Evolutionary conservation across 1,139 yeast genomes (phyloP).

Genomic region (Kluyveromyces sp.): DNA sequence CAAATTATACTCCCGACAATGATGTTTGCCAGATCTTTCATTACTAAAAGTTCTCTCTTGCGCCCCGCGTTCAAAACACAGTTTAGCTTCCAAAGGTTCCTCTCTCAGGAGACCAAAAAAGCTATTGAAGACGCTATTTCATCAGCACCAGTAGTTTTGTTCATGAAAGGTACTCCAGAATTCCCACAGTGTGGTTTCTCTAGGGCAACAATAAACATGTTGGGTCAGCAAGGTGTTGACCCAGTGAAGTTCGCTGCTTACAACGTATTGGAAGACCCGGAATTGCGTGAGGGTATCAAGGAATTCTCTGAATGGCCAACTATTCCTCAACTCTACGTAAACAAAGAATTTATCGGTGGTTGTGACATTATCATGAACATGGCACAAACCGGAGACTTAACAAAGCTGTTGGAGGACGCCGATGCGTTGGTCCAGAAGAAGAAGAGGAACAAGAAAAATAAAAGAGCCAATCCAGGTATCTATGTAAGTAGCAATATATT

Average conservation of each 20-base stretch:
- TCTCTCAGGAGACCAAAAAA: slow-evolving; percentile 69
- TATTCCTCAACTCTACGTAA: slow-evolving; percentile 51
- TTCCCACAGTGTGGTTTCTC: slow-evolving; percentile 98
- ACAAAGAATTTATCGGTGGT: slow-evolving; percentile 88
- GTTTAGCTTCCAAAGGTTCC: slow-evolving; percentile 36
- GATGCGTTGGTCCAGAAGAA: slow-evolving; percentile 72
- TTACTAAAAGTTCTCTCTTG: slow-evolving; percentile 1
- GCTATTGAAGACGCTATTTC: slow-evolving; percentile 82
- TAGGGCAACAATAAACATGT: slow-evolving; percentile 83
- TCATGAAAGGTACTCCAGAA: slow-evolving; percentile 97
- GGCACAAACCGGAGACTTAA: slow-evolving; percentile 89
- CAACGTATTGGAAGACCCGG: slow-evolving; percentile 91
- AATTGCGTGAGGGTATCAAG: slow-evolving; percentile 85
- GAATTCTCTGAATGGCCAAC: slow-evolving; percentile 83
- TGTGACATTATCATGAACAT: slow-evolving; percentile 90
- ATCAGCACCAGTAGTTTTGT: slow-evolving; percentile 89
- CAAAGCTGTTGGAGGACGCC: slow-evolving; percentile 72
- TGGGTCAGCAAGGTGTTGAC: slow-evolving; percentile 96
- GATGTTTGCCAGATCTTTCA: slow-evolving; percentile 5
- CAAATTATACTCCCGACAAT: not conserved
- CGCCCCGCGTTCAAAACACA: slow-evolving; percentile 3
- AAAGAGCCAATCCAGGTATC: not conserved
- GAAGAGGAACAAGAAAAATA: slow-evolving; percentile 17
- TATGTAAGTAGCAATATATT: too few relatives aligned
- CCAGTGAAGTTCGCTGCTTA: slow-evolving; percentile 95